Evolutionary conservation across 1,139 yeast genomes (phyloP).

Genomic region (Magnusiomyces suaveolens): DNA sequence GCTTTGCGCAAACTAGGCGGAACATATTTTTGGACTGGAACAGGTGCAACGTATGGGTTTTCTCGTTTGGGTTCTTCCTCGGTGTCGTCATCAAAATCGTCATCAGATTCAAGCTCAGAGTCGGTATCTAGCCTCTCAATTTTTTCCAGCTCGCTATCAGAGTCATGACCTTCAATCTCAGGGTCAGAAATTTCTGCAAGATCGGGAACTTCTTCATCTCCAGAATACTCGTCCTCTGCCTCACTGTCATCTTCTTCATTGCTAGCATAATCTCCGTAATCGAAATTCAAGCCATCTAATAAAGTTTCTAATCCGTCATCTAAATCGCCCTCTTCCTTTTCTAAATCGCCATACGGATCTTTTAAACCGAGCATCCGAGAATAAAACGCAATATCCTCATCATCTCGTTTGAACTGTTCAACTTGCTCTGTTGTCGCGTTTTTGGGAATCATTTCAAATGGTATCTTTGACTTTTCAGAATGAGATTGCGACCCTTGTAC

Average conservation of each 20-base stretch:
- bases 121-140: conserved; percentile 26
- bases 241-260: conserved; percentile 19
- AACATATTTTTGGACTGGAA: conserved; percentile 43
- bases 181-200: background rate
- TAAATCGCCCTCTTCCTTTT: conserved; percentile 37
- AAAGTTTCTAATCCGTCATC: conserved; percentile 66
- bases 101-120: conserved; percentile 30
- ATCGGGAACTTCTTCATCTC: background rate
- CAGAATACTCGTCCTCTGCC: background rate
- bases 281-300: conserved; percentile 63
- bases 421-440: conserved; percentile 11
- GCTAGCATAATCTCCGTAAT: conserved; percentile 40
- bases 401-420: conserved; percentile 37
- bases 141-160: conserved; percentile 8
- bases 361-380: conserved; percentile 74
- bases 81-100: conserved; percentile 30
- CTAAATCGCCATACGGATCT: conserved; percentile 30
- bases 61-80: conserved; percentile 46
- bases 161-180: background rate
- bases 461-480: background rate
- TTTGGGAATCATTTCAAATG: background rate
- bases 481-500: background rate
- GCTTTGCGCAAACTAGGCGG: conserved; percentile 72
- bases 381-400: conserved; percentile 70
- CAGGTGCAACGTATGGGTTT: conserved; percentile 84